Evolutionary conservation across 2,329 filamentous ascomycete species (phyloP).

Genomic region (Penicillium sp.): DNA sequence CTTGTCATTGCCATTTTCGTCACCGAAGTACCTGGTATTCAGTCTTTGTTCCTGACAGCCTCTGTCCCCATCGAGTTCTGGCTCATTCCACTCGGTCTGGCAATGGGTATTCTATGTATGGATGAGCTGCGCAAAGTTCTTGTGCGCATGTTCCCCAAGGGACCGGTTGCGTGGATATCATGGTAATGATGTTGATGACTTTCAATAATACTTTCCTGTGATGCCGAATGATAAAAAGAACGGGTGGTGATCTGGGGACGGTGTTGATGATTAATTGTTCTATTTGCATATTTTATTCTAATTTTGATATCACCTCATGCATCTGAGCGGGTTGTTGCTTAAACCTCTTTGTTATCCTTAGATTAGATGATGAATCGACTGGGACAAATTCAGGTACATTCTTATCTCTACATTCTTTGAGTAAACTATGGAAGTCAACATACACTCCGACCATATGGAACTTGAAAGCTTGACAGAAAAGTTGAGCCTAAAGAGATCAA

Average conservation of each 20-base stretch:
- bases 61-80: conserved; percentile 55
- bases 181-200: conserved; percentile 40
- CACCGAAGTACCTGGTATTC: conserved; percentile 53
- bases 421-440: not conserved
- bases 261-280: not conserved
- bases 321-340: not conserved
- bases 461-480: too few relatives aligned
- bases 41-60: conserved; percentile 51
- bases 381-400: not conserved
- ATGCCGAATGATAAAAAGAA: not conserved
- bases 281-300: not conserved
- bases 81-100: conserved; percentile 54
- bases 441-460: not conserved
- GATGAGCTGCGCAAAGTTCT: conserved; percentile 55
- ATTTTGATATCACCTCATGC: not conserved
- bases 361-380: too few relatives aligned
- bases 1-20: conserved; percentile 56
- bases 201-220: not conserved
- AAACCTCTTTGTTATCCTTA: too few relatives aligned
- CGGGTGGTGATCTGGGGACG: not conserved
- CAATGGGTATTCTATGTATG: conserved; percentile 51
- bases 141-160: conserved; percentile 49
- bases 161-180: conserved; percentile 48
- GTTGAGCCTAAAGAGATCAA: too few relatives aligned
- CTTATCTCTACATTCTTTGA: not conserved